Base-by-base conservation (phyloP, 192 early-diverging fungal species). In the Funneliformis geosporum region DNA sequence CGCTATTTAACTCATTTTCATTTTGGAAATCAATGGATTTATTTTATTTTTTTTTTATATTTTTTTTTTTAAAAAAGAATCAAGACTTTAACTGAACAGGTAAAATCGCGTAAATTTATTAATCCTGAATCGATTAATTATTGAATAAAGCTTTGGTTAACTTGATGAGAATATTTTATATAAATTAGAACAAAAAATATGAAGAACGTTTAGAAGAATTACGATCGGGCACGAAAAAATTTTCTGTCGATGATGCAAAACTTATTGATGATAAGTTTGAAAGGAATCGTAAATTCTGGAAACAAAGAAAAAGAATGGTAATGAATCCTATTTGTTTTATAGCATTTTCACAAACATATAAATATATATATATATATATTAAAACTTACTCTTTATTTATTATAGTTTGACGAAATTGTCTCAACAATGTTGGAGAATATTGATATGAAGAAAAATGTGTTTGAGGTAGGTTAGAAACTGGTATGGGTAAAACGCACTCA, bases 151-250 rank as follows among this genome's bases (percentile, higher is more conserved):
- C 6, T 44, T 21, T 77, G 40, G 47, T 59, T 23, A 43, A 27
- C 14, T 40, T 62, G 14, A 43, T 11, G 1, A 23, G 11, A 38
- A 16, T 21, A 64, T 65, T 4, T 5, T 39, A 47, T 46, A 21
- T 78, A 14, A 27, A 47, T 10, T 68, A 88, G 87, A 87, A 87
- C 68, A 79, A 79, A 28, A 79, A 84, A 82, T 76, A 84, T 39
- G 67, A 75, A 69, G 80, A 82, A 50, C 74, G 84, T 43, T 61
- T 85, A 43, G 59, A 73, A 42, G 67, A 62, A 16, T 60, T 88
- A 43, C 69, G 78, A 25, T 76, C 84, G 16, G 86, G 83, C 23
- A 78, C 83, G 10, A 60, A 76, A 42, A 77, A 84, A 16, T 71
- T 86, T 14, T 79, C 83, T 8, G 47, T 43, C 2, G 87, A 87